Percentiles rank a stretch among this genome's conserved stretches.
Evolutionary conservation across 441 rosid genomes (phyloP).

Genomic region (Populus trichocarpa): DNA sequence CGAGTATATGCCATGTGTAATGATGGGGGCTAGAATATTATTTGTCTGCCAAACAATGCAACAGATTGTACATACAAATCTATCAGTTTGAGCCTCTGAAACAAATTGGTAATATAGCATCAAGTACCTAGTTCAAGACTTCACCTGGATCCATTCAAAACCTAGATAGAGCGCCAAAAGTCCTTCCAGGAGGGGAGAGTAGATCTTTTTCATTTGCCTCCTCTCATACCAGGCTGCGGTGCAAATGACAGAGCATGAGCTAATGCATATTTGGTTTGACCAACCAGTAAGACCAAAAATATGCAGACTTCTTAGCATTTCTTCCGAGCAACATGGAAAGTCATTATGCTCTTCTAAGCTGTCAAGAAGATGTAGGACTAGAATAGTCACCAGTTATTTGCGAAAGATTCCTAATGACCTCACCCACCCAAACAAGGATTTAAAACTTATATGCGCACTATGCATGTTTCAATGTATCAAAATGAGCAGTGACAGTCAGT

Average conservation of each 20-base stretch:
- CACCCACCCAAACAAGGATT: background rate
- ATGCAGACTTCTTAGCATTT: background rate
- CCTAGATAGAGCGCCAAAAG: constrained; percentile 86
- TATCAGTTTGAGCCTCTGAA: background rate
- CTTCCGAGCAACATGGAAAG: background rate
- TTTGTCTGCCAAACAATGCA: constrained; percentile 45
- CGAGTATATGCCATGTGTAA: constrained; percentile 89
- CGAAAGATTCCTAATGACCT: background rate
- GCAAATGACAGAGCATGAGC: background rate
- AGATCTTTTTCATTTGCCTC: constrained; percentile 92
- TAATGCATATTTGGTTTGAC: too few species aligned
- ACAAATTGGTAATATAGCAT: constrained; percentile 5
- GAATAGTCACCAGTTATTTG: background rate
- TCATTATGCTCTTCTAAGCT: background rate
- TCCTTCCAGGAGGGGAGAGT: constrained; percentile 96
- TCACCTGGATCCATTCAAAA: constrained; percentile 90
- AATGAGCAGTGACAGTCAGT: background rate
- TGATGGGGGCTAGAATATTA: constrained; percentile 81
- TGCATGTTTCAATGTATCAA: background rate
- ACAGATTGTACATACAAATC: background rate
- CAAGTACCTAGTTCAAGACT: background rate
- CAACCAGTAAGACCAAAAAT: background rate
- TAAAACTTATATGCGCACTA: background rate
- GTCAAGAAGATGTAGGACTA: background rate
- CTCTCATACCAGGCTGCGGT: constrained; percentile 88